Percentiles rank a stretch among this genome's conserved stretches.
Evolutionary conservation across 768 basidiomycete genomes (phyloP).

Genomic region (Peribolospora kevripleyi): DNA sequence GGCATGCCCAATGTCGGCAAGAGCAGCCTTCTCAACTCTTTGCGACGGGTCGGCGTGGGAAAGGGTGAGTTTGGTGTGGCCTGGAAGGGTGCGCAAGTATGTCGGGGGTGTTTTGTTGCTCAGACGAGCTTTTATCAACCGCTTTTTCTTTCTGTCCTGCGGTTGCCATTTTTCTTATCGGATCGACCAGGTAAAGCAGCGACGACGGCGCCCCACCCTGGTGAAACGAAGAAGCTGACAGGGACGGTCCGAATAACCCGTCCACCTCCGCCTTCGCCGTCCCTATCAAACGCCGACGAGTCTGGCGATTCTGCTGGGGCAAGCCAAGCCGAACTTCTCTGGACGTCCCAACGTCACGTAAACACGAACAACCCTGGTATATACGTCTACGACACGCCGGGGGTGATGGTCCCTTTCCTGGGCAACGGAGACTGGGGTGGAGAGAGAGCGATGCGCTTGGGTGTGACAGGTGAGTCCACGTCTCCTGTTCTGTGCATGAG

Average conservation of each 20-base stretch:
- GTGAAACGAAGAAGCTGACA: constrained; percentile 67
- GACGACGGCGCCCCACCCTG: constrained; percentile 66
- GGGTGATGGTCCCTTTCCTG: constrained; percentile 87
- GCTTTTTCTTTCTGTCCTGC: background rate
- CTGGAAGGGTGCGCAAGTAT: background rate
- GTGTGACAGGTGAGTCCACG: constrained; percentile 39
- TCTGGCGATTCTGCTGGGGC: too few species aligned
- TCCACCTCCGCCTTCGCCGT: too few species aligned
- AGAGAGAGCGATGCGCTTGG: constrained; percentile 78
- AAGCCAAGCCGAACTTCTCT: too few species aligned
- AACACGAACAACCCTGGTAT: constrained; percentile 41
- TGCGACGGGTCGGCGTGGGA: constrained; percentile 61
- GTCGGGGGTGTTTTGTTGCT: background rate
- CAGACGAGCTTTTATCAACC: too few species aligned
- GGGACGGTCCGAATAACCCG: constrained; percentile 50
- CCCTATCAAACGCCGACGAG: too few species aligned
- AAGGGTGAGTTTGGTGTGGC: constrained; percentile 37
- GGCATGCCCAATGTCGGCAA: constrained; percentile 99
- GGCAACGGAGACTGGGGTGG: constrained; percentile 64
- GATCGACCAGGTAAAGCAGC: constrained; percentile 73
- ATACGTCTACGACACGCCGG: constrained; percentile 87
- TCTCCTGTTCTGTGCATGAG: constrained; percentile 8
- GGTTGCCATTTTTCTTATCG: constrained; percentile 14
- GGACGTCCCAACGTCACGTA: too few species aligned
- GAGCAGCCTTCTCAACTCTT: constrained; percentile 72